These are phyloP conservation scores for Pachysandra terminalis DNA, from an alignment of 164 flowering plant genomes.

Conservation along the genomic window DNA sequence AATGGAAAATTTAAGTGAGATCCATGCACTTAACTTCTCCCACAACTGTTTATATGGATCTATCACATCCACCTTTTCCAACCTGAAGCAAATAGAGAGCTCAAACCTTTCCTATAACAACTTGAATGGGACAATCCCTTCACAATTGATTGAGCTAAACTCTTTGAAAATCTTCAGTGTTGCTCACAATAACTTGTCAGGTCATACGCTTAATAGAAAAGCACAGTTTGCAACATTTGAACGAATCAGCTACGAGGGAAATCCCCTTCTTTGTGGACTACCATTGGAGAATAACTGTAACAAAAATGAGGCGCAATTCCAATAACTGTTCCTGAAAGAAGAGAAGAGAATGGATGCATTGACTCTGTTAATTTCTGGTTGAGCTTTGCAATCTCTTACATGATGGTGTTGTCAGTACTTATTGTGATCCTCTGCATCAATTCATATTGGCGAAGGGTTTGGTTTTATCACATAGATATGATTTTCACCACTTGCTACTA, in stretches of 20 bases:
- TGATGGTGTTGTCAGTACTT: background rate
- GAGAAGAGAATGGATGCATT: background rate
- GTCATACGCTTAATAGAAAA: background rate
- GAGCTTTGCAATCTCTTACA: background rate
- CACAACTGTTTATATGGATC: background rate
- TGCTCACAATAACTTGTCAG: background rate
- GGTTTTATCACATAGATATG: too few species aligned
- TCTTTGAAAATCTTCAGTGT: constrained; percentile 4
- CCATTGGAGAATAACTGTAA: background rate
- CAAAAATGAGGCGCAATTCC: background rate
- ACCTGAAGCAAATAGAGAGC: background rate
- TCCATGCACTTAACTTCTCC: background rate
- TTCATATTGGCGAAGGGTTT: too few species aligned
- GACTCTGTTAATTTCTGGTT: background rate
- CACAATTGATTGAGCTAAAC: background rate
- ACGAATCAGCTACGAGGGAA: background rate
- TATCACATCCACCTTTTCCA: background rate
- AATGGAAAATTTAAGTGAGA: background rate
- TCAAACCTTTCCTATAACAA: background rate
- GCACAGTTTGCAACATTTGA: constrained; percentile 4
- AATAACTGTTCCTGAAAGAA: background rate
- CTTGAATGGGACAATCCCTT: background rate
- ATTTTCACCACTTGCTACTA: too few species aligned
- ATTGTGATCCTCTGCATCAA: too few species aligned
- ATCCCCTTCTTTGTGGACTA: background rate